Evolutionary conservation across 306 rosid genomes (phyloP), one percentile per base, ranked within the genome.

Genomic region (Crotalaria pallida): DNA sequence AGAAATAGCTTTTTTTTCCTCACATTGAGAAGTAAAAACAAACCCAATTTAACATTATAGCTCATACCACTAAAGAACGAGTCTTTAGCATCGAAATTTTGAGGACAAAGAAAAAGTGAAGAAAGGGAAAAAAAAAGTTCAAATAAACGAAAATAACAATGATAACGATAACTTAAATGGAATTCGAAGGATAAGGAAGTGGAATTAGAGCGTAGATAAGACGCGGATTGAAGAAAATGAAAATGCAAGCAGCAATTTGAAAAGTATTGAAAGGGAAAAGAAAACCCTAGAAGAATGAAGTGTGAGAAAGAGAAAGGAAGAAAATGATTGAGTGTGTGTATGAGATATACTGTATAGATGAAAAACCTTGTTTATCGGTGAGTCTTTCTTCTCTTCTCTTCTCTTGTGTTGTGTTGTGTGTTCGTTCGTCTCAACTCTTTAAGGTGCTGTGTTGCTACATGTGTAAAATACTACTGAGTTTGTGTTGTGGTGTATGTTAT

Each of bases 211-310:
- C 34, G 43, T 51, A 5, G 34, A 16, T 1, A 51, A 5, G 8
- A 53, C 31, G 7, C 10, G 17, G 40, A n/a, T 1, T 5, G 33
- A 53, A 55, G 33, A 7, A 49, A 72, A 72, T 38, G 47, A 36
- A 53, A 74, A 12, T 21, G 69, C 10, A 67, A 34, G 22, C 8
- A 34, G 41, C 8, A 34, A 34, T 34, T 34, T 34, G 31, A 22
- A 60, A 50, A 43, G 75, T 16, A 26, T 4, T 36, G 49, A 45
- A n/a, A 12, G 24, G 29, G 29, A 10, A n/a, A 22, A 60, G 3
- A 19, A 62, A 77, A 66, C 72, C 78, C 77, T 78, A 67, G 18
- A 59, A 67, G 29, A 59, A 8, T 75, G 24, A 4, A 21, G 63
- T 36, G 68, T 27, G 75, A 17, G 18, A 44, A 18, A 2, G 29